A percentile compares a stretch with the other conserved stretches of the same genome.
phyloP scores from a whole-genome alignment of 495 filamentous ascomycete species.

The Penicillium lividum region DNA sequence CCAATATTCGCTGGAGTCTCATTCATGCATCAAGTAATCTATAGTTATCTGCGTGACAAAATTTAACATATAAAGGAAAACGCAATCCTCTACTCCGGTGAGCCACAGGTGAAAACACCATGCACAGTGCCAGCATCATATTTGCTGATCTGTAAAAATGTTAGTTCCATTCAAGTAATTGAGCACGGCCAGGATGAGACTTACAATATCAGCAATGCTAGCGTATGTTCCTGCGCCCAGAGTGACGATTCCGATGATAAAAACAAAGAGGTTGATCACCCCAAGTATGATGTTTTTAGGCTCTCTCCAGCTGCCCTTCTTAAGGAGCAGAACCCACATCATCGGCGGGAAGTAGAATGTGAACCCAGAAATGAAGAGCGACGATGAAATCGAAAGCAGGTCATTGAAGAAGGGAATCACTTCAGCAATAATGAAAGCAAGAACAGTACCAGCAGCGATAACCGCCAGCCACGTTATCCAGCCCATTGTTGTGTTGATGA shows the following conservation, averaged over 20 bases:
- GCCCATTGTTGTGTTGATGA: conserved; percentile 54
- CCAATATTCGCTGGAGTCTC: background rate
- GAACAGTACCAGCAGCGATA: conserved; percentile 50
- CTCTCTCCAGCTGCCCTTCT: conserved; percentile 32
- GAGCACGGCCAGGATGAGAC: conserved; percentile 19
- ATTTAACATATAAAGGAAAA: background rate
- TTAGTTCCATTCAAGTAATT: background rate
- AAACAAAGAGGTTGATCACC: conserved; percentile 15
- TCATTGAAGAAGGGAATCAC: conserved; percentile 66
- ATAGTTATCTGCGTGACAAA: background rate
- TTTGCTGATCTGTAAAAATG: conserved; percentile 31
- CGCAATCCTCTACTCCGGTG: conserved; percentile 11
- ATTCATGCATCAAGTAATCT: background rate
- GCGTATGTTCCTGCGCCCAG: conserved; percentile 55
- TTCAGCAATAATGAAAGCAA: conserved; percentile 64
- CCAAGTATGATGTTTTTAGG: conserved; percentile 22
- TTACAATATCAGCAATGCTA: conserved; percentile 54
- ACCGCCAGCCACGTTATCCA: conserved; percentile 58
- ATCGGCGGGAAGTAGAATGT: conserved; percentile 37
- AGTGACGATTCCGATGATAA: conserved; percentile 39
- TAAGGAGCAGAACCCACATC: conserved; percentile 60
- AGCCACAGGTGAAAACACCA: conserved; percentile 45
- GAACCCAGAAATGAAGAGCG: conserved; percentile 27
- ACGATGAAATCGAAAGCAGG: conserved; percentile 55
- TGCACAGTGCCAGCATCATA: conserved; percentile 41